Evolutionary conservation across 2,329 filamentous ascomycete genomes (phyloP).

Genomic region (Alternaria brassicae): DNA sequence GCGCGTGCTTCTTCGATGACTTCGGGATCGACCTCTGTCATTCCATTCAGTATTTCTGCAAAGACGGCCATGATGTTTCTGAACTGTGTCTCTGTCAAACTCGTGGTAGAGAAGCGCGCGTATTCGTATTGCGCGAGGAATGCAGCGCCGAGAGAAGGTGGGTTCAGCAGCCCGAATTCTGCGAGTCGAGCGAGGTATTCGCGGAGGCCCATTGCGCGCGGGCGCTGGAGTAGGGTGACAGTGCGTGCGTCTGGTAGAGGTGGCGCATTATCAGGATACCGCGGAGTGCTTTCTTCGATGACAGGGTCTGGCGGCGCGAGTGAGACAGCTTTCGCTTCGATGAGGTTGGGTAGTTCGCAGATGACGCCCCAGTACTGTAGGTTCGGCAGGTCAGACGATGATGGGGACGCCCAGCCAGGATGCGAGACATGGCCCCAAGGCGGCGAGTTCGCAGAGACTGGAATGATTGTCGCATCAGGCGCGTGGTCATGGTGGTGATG

Average conservation of each 20-base stretch:
- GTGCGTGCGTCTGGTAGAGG: constrained; percentile 68
- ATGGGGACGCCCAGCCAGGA: constrained; percentile 85
- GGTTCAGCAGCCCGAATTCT: constrained; percentile 67
- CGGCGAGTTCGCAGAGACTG: constrained; percentile 56
- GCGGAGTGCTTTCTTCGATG: constrained; percentile 33
- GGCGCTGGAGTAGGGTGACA: constrained; percentile 74
- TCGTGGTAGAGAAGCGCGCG: constrained; percentile 78
- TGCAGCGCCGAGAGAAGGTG: constrained; percentile 56
- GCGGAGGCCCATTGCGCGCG: constrained; percentile 74
- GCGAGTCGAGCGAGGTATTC: constrained; percentile 79
- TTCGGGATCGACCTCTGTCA: constrained; percentile 68
- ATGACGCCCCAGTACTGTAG: constrained; percentile 86
- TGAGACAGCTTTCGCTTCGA: constrained; percentile 92
- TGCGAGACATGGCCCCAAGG: constrained; percentile 87
- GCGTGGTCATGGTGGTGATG: constrained; percentile 30
- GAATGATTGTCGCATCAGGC: constrained; percentile 44
- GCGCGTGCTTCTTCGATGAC: constrained; percentile 57
- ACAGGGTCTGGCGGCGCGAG: constrained; percentile 70
- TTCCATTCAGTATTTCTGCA: constrained; percentile 77
- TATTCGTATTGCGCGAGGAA: constrained; percentile 83
- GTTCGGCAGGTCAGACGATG: constrained; percentile 74
- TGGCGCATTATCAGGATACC: constrained; percentile 36
- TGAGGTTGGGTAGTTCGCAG: constrained; percentile 82
- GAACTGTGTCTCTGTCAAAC: constrained; percentile 75
- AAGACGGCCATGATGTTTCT: constrained; percentile 83